Percentiles rank a stretch among this genome's conserved stretches.
phyloP scores from a whole-genome alignment of 192 early-diverging fungal genomes.

The Podila clonocystis region DNA sequence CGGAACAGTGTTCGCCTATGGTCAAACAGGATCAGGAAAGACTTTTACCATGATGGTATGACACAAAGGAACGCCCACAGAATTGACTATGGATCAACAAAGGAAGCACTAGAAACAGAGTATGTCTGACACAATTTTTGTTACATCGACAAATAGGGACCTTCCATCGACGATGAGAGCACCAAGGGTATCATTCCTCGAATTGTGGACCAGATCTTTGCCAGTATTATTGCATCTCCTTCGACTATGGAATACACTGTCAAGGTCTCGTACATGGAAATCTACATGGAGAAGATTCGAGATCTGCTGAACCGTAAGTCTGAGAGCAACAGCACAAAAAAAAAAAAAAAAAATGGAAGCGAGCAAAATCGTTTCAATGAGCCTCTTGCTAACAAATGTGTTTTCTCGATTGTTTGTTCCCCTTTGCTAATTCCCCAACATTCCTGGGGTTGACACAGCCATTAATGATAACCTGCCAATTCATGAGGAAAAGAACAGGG shows the following conservation, averaged over 20 bases:
- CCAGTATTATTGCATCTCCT: slow-evolving; percentile 90
- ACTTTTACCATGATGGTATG: slow-evolving; percentile 94
- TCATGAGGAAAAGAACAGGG: slow-evolving; percentile 96
- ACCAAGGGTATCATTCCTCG: slow-evolving; percentile 97
- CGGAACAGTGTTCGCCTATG: slow-evolving; percentile 99
- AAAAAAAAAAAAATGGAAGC: neutral
- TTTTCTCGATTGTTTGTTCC: neutral
- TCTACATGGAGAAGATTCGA: slow-evolving; percentile 99
- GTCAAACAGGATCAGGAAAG: slow-evolving; percentile 99
- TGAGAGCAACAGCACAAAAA: neutral
- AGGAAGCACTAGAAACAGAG: too few species aligned
- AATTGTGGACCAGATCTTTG: slow-evolving; percentile 95
- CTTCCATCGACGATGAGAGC: slow-evolving; percentile 91
- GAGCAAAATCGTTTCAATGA: too few species aligned
- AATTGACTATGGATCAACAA: too few species aligned
- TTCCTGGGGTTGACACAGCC: slow-evolving; percentile 55
- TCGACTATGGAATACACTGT: slow-evolving; percentile 97
- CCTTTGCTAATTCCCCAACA: neutral
- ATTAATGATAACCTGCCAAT: slow-evolving; percentile 91
- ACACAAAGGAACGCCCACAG: neutral
- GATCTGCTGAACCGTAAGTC: slow-evolving; percentile 91
- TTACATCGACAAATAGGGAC: slow-evolving; percentile 67
- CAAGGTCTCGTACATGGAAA: slow-evolving; percentile 99
- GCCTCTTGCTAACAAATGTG: too few species aligned
- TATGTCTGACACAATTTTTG: neutral